Percentiles rank a stretch among this genome's conserved stretches.
Conservation (phyloP, 1,284 basidiomycete genomes). For the Moesziomyces sp. region DNA sequence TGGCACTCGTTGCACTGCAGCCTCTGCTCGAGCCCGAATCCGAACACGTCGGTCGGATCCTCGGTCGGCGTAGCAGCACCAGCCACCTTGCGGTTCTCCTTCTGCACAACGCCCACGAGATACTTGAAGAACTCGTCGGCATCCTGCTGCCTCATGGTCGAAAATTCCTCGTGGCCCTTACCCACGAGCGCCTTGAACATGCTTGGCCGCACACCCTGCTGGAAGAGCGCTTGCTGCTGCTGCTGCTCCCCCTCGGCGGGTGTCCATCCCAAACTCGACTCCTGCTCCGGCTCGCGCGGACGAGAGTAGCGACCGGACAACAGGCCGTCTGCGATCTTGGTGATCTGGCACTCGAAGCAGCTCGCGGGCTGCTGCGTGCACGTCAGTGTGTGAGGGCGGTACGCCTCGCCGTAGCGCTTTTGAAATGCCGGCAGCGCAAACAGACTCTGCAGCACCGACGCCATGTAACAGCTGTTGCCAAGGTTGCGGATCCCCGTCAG, state of each 20-base stretch:
- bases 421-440: slow-evolving; percentile 85
- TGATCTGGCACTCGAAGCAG: slow-evolving; percentile 94
- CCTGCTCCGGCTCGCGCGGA: slow-evolving; percentile 69
- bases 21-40: slow-evolving; percentile 78
- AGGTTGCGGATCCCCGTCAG: slow-evolving; percentile 91
- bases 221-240: slow-evolving; percentile 72
- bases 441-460: slow-evolving; percentile 87
- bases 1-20: slow-evolving; percentile 78
- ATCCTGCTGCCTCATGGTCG: slow-evolving; percentile 97
- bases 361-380: slow-evolving; percentile 81
- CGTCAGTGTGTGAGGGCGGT: slow-evolving; percentile 74
- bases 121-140: slow-evolving; percentile 93
- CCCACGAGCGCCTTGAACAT: slow-evolving; percentile 91
- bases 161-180: slow-evolving; percentile 91
- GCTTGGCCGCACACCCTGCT: slow-evolving; percentile 83
- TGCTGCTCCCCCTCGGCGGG: slow-evolving; percentile 6
- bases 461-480: slow-evolving; percentile 98
- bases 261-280: slow-evolving; percentile 11
- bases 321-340: slow-evolving; percentile 90
- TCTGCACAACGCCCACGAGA: slow-evolving; percentile 78
- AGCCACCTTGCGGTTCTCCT: slow-evolving; percentile 41
- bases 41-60: slow-evolving; percentile 78
- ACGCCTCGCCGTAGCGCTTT: slow-evolving; percentile 76
- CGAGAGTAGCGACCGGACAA: slow-evolving; percentile 90
- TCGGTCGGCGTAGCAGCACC: slow-evolving; percentile 8